Base-by-base conservation (phyloP, 345 rosid species). In the Iberis pinnata region DNA sequence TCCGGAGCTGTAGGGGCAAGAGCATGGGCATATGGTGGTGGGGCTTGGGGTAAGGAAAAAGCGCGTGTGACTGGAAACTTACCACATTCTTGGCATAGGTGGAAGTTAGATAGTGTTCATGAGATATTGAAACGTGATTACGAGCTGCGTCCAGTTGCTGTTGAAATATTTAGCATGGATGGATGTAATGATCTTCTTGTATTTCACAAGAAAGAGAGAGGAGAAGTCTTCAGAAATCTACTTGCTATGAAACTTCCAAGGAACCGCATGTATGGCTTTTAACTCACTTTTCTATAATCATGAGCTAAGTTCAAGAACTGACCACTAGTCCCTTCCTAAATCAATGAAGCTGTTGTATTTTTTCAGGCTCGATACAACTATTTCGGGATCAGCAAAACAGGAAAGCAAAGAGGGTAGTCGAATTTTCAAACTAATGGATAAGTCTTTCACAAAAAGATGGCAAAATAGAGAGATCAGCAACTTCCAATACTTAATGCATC, bases 41-140 rank as follows among this genome's bases (percentile, higher is more conserved):
- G 99, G 68, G 99, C 97, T 29, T 88, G 99, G 99, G 99, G 99
- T 53, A 93, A 93, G 76, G 97, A 88, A 80, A 88, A 76, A 75
- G 71, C 80, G 37, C 56, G 80, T 59, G 76, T 57, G 53, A 78
- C 79, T 58, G 87, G 89, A 53, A 93, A 80, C 73, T 64, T 93
- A 56, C 90, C 95, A 36, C 99, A 92, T 71, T 83, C 80, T 44
- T 88, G 97, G 97, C 88, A 63, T 63, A 88, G 85, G 99, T 92
- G 99, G 99, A 92, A 92, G 78, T 87, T 92, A 60, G 67, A 83
- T 56, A 83, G 82, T 49, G 90, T 92, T 70, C 97, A 88, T 62
- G 99, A 92, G 77, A 76, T 92, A 63, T 75, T 88, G 74, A 88
- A 88, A 75, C 97, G 99, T 53, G 99, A 92, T 73, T 92, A 85